These are phyloP conservation scores for Thalassiosira exigua DNA, from an alignment of 352 stramenopile genomes.

Conservation along the genomic window DNA sequence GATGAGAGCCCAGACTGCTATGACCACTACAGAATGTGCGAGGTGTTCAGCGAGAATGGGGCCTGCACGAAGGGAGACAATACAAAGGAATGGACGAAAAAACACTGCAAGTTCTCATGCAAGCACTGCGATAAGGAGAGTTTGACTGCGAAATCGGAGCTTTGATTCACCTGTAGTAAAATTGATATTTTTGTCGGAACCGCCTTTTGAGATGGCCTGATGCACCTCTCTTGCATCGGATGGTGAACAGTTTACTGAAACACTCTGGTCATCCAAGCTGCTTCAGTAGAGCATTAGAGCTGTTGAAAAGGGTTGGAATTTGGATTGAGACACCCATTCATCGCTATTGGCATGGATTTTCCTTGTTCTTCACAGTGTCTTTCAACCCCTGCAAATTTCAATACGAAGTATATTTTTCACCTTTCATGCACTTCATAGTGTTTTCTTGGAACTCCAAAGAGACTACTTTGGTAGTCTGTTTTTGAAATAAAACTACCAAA, in stretches of 20 bases:
- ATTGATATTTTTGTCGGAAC: background rate
- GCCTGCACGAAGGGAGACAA: conserved; percentile 27
- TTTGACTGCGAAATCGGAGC: conserved; percentile 25
- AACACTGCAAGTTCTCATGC: conserved; percentile 58
- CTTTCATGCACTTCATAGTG: background rate
- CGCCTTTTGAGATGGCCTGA: background rate
- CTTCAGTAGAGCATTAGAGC: background rate
- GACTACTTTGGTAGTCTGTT: background rate
- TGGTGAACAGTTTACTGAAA: no score
- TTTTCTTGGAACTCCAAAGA: background rate
- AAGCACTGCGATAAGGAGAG: conserved; percentile 40
- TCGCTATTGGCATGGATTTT: no score
- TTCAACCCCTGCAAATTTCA: no score
- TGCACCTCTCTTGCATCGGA: no score
- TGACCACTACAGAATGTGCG: conserved; percentile 60
- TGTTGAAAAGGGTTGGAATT: no score
- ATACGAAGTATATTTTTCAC: no score
- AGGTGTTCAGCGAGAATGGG: conserved; percentile 25
- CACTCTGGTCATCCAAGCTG: no score
- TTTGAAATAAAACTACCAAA: no score
- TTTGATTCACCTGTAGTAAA: conserved; percentile 17
- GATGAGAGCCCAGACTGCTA: conserved; percentile 54
- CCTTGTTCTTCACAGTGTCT: no score
- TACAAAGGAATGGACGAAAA: conserved; percentile 50
- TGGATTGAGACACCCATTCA: no score